These are phyloP conservation scores for Stemphylium vesicarium DNA, from an alignment of 2,329 filamentous ascomycete species.

Conservation along the genomic window DNA sequence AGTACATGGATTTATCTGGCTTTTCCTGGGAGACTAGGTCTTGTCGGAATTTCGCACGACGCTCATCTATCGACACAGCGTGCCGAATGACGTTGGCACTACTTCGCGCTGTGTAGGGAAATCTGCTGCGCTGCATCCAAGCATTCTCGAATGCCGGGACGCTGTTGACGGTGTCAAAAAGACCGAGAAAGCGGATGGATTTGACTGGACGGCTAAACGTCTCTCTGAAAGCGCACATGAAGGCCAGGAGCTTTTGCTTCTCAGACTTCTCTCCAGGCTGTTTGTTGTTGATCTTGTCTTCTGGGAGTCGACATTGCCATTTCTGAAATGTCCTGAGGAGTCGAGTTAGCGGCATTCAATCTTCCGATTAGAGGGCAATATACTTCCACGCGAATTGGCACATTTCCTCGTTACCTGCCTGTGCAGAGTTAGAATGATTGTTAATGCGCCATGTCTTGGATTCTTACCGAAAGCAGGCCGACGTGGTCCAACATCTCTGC, in stretches of 20 bases:
- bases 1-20: slow-evolving; percentile 34
- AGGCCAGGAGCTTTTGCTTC: slow-evolving; percentile 70
- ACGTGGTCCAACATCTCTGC: slow-evolving; percentile 87
- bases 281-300: slow-evolving; percentile 13
- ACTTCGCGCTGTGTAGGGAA: slow-evolving; percentile 68
- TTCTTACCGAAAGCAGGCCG: slow-evolving; percentile 67
- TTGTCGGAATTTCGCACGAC: slow-evolving; percentile 74
- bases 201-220: slow-evolving; percentile 79
- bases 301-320: slow-evolving; percentile 67
- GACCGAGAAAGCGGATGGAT: slow-evolving; percentile 75
- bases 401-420: slow-evolving; percentile 84
- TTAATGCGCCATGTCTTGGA: not conserved
- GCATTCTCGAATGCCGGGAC: slow-evolving; percentile 76
- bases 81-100: slow-evolving; percentile 68
- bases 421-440: not conserved
- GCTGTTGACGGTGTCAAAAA: slow-evolving; percentile 84
- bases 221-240: slow-evolving; percentile 80
- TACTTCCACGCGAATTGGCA: slow-evolving; percentile 80
- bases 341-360: not conserved
- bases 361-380: not conserved
- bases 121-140: slow-evolving; percentile 79
- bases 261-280: slow-evolving; percentile 56
- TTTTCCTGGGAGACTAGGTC: slow-evolving; percentile 64
- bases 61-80: slow-evolving; percentile 73
- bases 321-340: slow-evolving; percentile 66